Evolutionary conservation across 768 basidiomycete species (phyloP), one percentile per base, ranked within the genome.

Genomic region (Lentinula aciculospora): DNA sequence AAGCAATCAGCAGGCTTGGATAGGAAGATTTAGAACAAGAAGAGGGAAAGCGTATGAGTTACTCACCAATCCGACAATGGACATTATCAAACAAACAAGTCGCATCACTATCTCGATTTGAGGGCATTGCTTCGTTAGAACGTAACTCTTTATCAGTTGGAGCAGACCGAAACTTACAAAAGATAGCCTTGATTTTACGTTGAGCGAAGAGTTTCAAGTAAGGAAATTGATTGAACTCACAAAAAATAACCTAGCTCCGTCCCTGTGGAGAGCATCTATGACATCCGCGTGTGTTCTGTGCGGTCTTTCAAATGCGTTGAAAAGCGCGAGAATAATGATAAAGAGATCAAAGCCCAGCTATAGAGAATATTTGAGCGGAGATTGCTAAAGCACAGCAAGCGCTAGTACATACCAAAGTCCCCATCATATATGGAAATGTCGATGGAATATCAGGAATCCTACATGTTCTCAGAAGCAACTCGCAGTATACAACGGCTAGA

Each of bases 211-310:
- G 21, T 21, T 51, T 25, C n/a, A 17, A 23, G 28, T 4, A 12
- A 2, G 49, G 4, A 7, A 31, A 4, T 32, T 50, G 21, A 28
- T 15, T 10, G 13, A 7, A 54, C 53, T 25, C 19, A 54, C 53
- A 15, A 54, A 4, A 36, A 54, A 54, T 27, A 42, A 23, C 21
- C 37, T 25, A n/a, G 53, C 53, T 17, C 53, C 53, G 42, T 54
- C 53, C 25, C 53, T 37, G 40, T 54, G 53, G 2, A 54, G 32
- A 9, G 37, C 10, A 15, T 54, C 53, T 3, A 54, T 15, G 17
- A 54, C 37, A 40, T 54, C 53, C 10, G 37, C 53, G 23, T 54
- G 34, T 21, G 53, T 54, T 17, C 19, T 44, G 29, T 54, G 37
- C 15, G 53, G 53, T 27, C 27, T 37, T 44, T 54, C 53, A 19